Base-by-base conservation (phyloP, 345 rosid species). In the Schrenkiella parvula region DNA sequence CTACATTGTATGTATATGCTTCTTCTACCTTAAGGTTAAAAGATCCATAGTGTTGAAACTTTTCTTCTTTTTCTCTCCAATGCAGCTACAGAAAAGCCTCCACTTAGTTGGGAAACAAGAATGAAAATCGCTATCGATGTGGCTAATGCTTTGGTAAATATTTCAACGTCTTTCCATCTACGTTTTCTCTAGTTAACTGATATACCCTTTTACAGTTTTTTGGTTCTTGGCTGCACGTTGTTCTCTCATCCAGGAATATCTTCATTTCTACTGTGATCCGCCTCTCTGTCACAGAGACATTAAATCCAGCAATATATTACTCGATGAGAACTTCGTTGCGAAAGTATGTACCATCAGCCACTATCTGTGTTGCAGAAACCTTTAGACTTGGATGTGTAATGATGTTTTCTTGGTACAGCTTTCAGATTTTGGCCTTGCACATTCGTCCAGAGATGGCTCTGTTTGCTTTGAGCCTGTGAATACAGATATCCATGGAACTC, bases 41-140 rank as follows among this genome's bases (percentile, higher is more conserved):
- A 8, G 0, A 9, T 75, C 25, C 21, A 22, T 0, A 52, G 18
- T 46, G 23, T 64, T 76, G 34, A 64, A 44, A 53, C 50, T n/a
- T 34, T 34, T 84, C 74, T 85, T 70, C 39, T n/a, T 48, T 10
- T 26, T 1, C 42, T 14, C 6, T 32, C 83, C 97, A 79, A 71
- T 80, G 83, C 85, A 93, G 97, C 84, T 17, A 77, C 70, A 21
- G 80, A 69, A 59, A 84, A 75, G 80, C 61, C 80, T 59, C 88
- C 97, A 22, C 80, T 86, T 68, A 91, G 91, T 84, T 93, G 98
- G 98, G 89, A 85, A 72, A 93, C 92, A 18, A 88, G 98, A 76
- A 93, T 93, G 98, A 89, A 91, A 81, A 88, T 93, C 42, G 98
- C 98, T 10, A 91, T 95, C n/a, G 95, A 96, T 60, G 98, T 95